Evolutionary conservation across 768 basidiomycete genomes (phyloP), one percentile per base, ranked within the genome.

Genomic region (Termitomyces sp.): DNA sequence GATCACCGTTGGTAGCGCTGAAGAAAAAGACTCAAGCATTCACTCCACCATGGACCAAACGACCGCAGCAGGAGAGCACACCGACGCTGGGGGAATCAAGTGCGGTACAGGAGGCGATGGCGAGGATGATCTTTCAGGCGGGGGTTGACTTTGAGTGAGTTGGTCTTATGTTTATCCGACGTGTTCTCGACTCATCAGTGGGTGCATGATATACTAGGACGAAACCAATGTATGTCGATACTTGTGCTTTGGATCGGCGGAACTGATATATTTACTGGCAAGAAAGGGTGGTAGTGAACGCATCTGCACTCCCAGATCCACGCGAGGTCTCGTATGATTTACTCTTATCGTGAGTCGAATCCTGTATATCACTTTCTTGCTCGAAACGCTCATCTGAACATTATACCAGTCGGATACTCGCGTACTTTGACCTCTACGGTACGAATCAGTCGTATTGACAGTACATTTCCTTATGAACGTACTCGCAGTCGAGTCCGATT

Each of bases 81-180:
- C 64, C 53, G 68, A 46, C 66, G 44, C 78, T 83, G 43, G 75
- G 72, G 53, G 72, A 89, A 12, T 81, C 85, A 59, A 82, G 84
- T 38, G 75, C 82, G 58, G 69, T 90, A 12, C 85, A 89, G 60
- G 81, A 85, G 16, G 80, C 88, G 29, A 81, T 94, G 76, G 66
- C 73, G 38, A 83, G 76, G 68, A 77, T 94, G 73, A 91, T 94
- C 44, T 92, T 89, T 64, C 92, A 92, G 68, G 92, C 92, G 43
- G 92, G 92, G 2, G 88, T 92, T 56, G 92, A 95, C 73, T 93
- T 84, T 62, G 91, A 93, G 92, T 95, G 63, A 67, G 87, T 78
- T 41, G 45, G 17, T 53, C 48, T 50, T 23, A 19, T 37, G 38
- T 2, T 25, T 35, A 38, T 27, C 11, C n/a, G 34, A 29, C 10